Base-by-base conservation (phyloP, 768 basidiomycete genomes). In the Boletus reticuloceps region DNA sequence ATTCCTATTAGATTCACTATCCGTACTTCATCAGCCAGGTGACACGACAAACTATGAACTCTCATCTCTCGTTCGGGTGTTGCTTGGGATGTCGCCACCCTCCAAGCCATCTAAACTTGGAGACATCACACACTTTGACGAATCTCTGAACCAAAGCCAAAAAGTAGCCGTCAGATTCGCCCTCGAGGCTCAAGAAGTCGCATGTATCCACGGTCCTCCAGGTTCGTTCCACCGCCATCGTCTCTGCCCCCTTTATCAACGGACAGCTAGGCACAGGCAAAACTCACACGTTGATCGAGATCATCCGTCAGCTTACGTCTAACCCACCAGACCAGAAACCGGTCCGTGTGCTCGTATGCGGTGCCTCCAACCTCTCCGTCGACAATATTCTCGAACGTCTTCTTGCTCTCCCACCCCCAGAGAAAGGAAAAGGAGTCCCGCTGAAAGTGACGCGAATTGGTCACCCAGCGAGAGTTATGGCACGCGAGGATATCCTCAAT, bases 141-240 rank as follows among this genome's bases (percentile, higher is more conserved):
- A 78, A 0, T 79, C 75, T 1, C 75, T 98, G 51, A 98, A 99
- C 67, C 72, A 77, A 1, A 91, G 89, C 62, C 97, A 99, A 67
- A 85, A 86, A 67, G 78, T 82, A 13, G 96, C 95, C 1, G 83
- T 98, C 32, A 76, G 72, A 49, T 94, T 97, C 64, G 87, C 88
- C n/a, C 70, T 99, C 6, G 83, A 83, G 58, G 83, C 90, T 0
- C 78, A 81, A 6, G 88, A 96, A 67, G 82, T 98, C 0, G 92
- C 91, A 1, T 92, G 93, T 62, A 94, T 99, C 25, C 95, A 98
- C 65, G 97, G 97, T 0, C 97, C 97, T n/a, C 97, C 97, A 56
- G 96, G 96, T 82, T 65, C 7, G 34, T 31, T 32, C 10, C 19
- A 14, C 47, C 9, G 1, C 14, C 19, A 38, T 25, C 34, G 11